Conservation (phyloP, 179 eudicot genomes). For the Vitellaria paradoxa region DNA sequence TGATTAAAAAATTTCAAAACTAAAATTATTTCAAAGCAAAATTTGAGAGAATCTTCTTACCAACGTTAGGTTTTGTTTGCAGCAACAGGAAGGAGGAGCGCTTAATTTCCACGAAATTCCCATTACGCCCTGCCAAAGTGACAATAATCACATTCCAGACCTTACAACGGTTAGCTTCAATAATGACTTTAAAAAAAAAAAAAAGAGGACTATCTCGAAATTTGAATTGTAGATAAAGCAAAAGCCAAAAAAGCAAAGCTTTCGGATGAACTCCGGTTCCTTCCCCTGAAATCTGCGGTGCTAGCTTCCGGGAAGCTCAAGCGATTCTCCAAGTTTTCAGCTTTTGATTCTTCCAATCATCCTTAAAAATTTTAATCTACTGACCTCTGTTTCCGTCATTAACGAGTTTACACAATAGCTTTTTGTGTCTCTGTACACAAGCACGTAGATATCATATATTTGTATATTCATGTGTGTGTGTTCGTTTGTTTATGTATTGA, state of each 20-base stretch:
- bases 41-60: no score
- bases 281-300: neutral
- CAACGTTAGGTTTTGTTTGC: no score
- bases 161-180: slow-evolving; percentile 23
- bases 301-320: slow-evolving; percentile 13
- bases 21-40: no score
- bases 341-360: neutral
- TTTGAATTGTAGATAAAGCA: slow-evolving; percentile 26
- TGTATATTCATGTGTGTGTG: neutral
- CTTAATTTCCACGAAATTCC: neutral
- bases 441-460: no score
- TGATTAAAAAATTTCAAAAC: no score
- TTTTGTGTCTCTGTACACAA: no score
- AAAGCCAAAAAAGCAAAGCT: slow-evolving; percentile 13
- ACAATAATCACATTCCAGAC: neutral
- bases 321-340: slow-evolving; percentile 4
- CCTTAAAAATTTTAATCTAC: neutral
- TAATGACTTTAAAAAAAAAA: neutral
- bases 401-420: neutral
- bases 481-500: neutral
- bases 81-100: no score
- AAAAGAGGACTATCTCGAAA: neutral
- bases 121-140: neutral
- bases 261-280: slow-evolving; percentile 6
- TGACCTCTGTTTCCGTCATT: neutral